Evolutionary conservation across 140 eudicot species (phyloP), one percentile per base, ranked within the genome.

Genomic region (Bidens hawaiensis): DNA sequence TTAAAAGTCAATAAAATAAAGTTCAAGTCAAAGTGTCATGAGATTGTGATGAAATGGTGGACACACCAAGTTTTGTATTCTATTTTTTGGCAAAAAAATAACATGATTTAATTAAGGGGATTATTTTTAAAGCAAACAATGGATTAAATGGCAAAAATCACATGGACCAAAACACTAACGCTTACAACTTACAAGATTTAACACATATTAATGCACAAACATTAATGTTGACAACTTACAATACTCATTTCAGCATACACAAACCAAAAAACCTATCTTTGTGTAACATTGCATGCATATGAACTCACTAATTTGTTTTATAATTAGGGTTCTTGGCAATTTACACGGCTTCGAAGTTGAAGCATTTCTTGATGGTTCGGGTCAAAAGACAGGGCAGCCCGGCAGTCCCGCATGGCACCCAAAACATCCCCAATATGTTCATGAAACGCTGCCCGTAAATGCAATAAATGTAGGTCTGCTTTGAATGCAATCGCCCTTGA

Each of bases 311-410:
- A 73, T 13, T 13, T 65, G 56, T 60, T 67, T 33, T 14, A 34
- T 41, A 30, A 12, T 80, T 78, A 87, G 27, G 93, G 96, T 42
- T 87, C 99, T 57, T 79, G 99, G 69, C 82, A 80, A 93, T 93
- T 82, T 36, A 93, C 96, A 24, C 99, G 88, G 71, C 85, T 93
- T 26, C 88, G 95, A 71, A 93, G 89, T 54, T 93, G 93, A 15
- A 93, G 77, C 99, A 93, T 93, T 76, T 93, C 99, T 78, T 87
- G 99, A 67, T 93, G 99, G 65, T 85, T 85, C 12, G 99, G 99
- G 71, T 93, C 96, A 59, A 93, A 95, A 2, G 96, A 87, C 54
- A 93, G 99, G 60, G 99, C 95, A 31, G 99, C 99, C 24, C 96
- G 72, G 71, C 99, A 93, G 73, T 93, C 99, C 6, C 95, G 73